Evolutionary conservation across 208 protist genomes (phyloP).

Genomic region (Crithidia thermophila): DNA sequence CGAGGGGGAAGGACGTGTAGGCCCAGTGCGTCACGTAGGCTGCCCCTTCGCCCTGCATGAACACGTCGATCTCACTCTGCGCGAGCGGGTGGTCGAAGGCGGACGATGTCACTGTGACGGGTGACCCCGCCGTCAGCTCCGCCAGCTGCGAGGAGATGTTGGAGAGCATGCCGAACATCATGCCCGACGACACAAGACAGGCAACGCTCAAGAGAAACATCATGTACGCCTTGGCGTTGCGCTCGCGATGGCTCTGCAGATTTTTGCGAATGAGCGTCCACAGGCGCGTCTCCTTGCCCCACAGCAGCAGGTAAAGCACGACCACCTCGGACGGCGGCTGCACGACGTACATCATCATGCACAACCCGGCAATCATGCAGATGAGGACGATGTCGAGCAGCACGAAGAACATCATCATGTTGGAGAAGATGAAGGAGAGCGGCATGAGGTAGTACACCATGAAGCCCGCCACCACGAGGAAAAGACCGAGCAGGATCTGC

Average conservation of each 20-base stretch:
- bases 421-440: constrained; percentile 88
- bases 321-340: constrained; percentile 70
- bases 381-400: constrained; percentile 91
- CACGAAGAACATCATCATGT: constrained; percentile 91
- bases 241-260: constrained; percentile 77
- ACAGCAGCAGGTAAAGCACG: constrained; percentile 86
- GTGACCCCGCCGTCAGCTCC: constrained; percentile 56
- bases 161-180: constrained; percentile 69
- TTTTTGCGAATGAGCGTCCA: constrained; percentile 91
- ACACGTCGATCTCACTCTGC: constrained; percentile 43
- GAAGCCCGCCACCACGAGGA: constrained; percentile 91
- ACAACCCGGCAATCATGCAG: constrained; percentile 93
- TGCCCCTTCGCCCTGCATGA: constrained; percentile 36
- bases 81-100: constrained; percentile 52
- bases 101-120: constrained; percentile 46
- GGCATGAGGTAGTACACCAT: constrained; percentile 96
- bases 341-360: constrained; percentile 81
- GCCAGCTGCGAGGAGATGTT: constrained; percentile 45
- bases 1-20: constrained; percentile 68
- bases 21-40: constrained; percentile 49
- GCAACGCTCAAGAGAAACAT: constrained; percentile 94
- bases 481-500: constrained; percentile 71
- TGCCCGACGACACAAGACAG: constrained; percentile 89
- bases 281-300: constrained; percentile 76
- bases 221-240: constrained; percentile 94